Evolutionary conservation across 306 rosid genomes (phyloP).

Genomic region (Echinosophora koreensis): DNA sequence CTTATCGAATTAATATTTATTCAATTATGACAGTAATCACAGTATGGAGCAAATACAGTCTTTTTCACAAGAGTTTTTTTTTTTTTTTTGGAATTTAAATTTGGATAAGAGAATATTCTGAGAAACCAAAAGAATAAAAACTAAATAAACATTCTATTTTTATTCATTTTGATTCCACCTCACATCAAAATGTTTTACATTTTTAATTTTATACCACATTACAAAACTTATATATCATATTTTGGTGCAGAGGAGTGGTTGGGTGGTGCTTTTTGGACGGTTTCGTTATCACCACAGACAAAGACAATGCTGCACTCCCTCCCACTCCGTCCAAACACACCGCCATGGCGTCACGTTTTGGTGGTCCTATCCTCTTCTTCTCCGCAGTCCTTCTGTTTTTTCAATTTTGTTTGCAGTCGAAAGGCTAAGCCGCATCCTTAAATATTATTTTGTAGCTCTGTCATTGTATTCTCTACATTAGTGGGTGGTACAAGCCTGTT

Average conservation of each 20-base stretch:
- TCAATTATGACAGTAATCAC: too few relatives aligned
- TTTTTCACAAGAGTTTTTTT: too few relatives aligned
- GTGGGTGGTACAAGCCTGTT: not conserved
- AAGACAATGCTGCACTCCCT: slow-evolving; percentile 40
- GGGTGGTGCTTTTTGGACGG: slow-evolving; percentile 46
- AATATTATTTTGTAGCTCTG: slow-evolving; percentile 5
- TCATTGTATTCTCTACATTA: slow-evolving; percentile 1
- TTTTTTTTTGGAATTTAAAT: too few relatives aligned
- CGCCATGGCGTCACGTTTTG: slow-evolving; percentile 31
- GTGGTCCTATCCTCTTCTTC: slow-evolving; percentile 44
- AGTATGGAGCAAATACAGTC: too few relatives aligned
- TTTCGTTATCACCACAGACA: slow-evolving; percentile 34
- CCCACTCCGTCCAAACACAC: slow-evolving; percentile 7
- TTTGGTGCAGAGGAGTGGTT: not conserved
- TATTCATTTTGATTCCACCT: too few relatives aligned
- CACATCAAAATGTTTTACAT: too few relatives aligned
- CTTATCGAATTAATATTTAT: too few relatives aligned
- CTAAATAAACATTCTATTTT: too few relatives aligned
- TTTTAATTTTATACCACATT: too few relatives aligned
- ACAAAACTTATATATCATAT: too few relatives aligned
- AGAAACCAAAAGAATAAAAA: too few relatives aligned
- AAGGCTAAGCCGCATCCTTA: not conserved
- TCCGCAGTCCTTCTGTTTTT: not conserved
- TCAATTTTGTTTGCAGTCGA: slow-evolving; percentile 27
- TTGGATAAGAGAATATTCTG: too few relatives aligned